These are phyloP conservation scores for Amaranthus cruentus DNA, from an alignment of 148 eudicot species.

Conservation along the genomic window DNA sequence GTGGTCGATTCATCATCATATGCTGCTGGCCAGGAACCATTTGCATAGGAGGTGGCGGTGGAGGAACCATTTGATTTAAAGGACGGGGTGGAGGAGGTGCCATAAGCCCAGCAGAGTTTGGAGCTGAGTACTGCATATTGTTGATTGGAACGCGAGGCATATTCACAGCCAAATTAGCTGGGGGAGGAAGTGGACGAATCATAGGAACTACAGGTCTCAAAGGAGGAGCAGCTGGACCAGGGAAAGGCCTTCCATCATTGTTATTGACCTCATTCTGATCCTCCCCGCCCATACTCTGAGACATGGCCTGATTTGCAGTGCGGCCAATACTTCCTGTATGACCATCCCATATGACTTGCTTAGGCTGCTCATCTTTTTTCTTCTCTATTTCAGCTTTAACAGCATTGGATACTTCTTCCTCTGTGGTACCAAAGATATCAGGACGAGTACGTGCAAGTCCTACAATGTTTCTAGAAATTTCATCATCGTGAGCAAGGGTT, in stretches of 20 bases:
- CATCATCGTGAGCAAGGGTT: conserved; percentile 81
- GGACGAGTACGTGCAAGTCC: conserved; percentile 85
- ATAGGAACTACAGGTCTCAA: conserved; percentile 52
- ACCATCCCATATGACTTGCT: conserved; percentile 93
- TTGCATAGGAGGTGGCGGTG: conserved; percentile 61
- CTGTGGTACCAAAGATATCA: conserved; percentile 81
- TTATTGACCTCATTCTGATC: conserved; percentile 42
- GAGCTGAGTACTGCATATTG: conserved; percentile 43
- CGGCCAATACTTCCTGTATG: conserved; percentile 84
- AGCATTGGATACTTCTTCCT: conserved; percentile 86
- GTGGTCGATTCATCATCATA: conserved; percentile 66
- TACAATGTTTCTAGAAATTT: conserved; percentile 68
- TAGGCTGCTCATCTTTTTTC: conserved; percentile 80
- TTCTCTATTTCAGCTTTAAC: conserved; percentile 82
- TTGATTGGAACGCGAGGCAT: conserved; percentile 53
- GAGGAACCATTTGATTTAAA: conserved; percentile 39
- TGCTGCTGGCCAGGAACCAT: conserved; percentile 60
- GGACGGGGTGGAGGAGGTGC: conserved; percentile 54
- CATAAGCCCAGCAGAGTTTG: conserved; percentile 35
- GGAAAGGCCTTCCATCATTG: conserved; percentile 42
- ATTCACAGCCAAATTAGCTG: conserved; percentile 56
- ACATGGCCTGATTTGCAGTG: conserved; percentile 79
- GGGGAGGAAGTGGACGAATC: conserved; percentile 71
- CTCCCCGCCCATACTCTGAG: conserved; percentile 50
- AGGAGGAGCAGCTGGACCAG: conserved; percentile 74